Evolutionary conservation across 306 rosid genomes (phyloP).

Genomic region (Trifolium pratense): DNA sequence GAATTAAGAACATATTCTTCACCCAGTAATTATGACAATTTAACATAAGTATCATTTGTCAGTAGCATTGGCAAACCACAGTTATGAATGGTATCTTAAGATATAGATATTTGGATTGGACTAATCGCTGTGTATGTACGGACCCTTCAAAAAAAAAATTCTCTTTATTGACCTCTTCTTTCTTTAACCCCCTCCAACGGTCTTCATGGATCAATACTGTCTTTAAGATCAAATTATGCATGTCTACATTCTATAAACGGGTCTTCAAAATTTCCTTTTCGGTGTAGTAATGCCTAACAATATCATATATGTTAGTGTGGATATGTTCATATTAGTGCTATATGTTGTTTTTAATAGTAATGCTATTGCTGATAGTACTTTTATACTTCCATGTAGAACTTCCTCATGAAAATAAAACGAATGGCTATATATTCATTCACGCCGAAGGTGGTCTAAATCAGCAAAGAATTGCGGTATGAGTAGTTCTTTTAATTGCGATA

Average conservation of each 20-base stretch:
- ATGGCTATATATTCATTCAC: slow-evolving; percentile 91
- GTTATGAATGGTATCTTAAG: slow-evolving; percentile 19
- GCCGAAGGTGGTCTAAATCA: slow-evolving; percentile 99
- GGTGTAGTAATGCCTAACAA: background rate
- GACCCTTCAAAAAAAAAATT: too few species aligned
- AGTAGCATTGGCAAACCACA: slow-evolving; percentile 14
- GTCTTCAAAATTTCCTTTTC: background rate
- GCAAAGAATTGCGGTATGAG: slow-evolving; percentile 89
- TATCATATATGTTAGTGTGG: slow-evolving; percentile 28
- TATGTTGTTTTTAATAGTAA: slow-evolving; percentile 10
- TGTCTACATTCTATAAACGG: background rate
- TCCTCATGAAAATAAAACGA: slow-evolving; percentile 87
- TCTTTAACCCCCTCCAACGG: background rate
- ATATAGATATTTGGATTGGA: background rate
- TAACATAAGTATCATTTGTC: slow-evolving; percentile 19
- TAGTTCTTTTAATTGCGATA: slow-evolving; percentile 35
- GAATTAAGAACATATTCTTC: slow-evolving; percentile 13
- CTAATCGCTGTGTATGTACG: too few species aligned
- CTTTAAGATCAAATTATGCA: background rate
- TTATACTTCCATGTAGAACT: slow-evolving; percentile 61
- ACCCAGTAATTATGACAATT: background rate
- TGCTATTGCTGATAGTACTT: slow-evolving; percentile 25
- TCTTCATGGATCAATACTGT: background rate
- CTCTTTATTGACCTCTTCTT: background rate
- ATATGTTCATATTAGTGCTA: slow-evolving; percentile 16